phyloP scores from a whole-genome alignment of 768 basidiomycete genomes.

The Naematelia aurantialba region DNA sequence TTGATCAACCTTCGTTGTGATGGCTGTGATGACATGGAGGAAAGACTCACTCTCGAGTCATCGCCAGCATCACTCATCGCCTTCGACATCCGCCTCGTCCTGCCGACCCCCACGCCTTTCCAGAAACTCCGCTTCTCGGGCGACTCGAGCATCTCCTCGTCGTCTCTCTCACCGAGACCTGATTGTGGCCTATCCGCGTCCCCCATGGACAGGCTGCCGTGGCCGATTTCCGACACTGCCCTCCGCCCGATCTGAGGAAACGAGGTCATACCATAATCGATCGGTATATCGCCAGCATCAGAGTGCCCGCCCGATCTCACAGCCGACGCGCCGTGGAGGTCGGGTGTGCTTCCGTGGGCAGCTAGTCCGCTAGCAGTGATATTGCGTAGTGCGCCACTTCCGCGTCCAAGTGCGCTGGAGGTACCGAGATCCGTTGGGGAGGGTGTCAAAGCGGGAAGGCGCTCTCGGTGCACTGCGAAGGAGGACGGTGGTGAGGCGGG shows the following conservation, averaged over 20 bases:
- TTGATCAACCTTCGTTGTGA: background rate
- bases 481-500: background rate
- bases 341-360: no score
- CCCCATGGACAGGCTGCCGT: background rate
- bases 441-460: background rate
- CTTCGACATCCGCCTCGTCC: constrained; percentile 15
- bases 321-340: no score
- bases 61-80: constrained; percentile 13
- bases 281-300: background rate
- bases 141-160: constrained; percentile 24
- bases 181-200: background rate
- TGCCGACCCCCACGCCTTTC: constrained; percentile 22
- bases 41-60: constrained; percentile 16
- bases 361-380: no score
- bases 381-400: no score
- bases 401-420: no score
- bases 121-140: constrained; percentile 29
- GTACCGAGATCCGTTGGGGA: no score
- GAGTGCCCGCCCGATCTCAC: background rate
- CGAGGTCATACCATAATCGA: background rate
- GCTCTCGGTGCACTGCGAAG: background rate
- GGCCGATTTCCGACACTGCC: background rate
- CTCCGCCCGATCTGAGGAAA: background rate
- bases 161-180: constrained; percentile 1
- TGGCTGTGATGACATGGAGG: background rate